Conservation (phyloP, 2,329 filamentous ascomycete species). For the Catunica adiposa region DNA sequence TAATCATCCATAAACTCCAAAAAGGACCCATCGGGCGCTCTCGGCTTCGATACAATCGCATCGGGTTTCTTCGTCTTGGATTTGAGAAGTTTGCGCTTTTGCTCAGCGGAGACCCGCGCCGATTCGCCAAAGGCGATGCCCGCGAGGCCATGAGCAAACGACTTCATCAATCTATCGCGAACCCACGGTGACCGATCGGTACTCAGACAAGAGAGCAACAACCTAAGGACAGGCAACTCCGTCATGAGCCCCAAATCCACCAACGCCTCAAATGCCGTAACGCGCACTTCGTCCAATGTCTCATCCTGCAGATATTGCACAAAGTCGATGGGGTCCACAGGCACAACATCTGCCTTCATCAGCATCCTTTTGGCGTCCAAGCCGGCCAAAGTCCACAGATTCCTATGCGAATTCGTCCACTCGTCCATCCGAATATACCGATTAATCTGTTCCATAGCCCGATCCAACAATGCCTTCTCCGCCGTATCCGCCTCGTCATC, state of each 20-base stretch:
- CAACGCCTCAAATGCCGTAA: constrained; percentile 48
- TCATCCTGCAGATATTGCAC: constrained; percentile 49
- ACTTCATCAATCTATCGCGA: constrained; percentile 41
- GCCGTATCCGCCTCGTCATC: constrained; percentile 27
- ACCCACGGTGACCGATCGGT: constrained; percentile 49
- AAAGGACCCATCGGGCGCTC: background rate
- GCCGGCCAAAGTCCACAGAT: constrained; percentile 46
- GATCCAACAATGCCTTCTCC: constrained; percentile 33
- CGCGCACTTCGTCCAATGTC: constrained; percentile 44
- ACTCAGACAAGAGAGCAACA: constrained; percentile 41
- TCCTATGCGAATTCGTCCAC: constrained; percentile 52
- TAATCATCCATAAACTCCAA: background rate
- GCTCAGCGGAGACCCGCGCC: background rate
- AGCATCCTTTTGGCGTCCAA: constrained; percentile 43
- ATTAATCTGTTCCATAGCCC: constrained; percentile 46
- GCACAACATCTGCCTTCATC: constrained; percentile 48
- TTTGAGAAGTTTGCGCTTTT: no score
- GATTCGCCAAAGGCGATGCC: constrained; percentile 46
- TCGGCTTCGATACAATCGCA: background rate
- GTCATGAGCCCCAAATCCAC: constrained; percentile 46
- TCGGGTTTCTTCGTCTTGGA: constrained; percentile 4
- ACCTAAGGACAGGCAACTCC: constrained; percentile 36
- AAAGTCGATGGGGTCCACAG: constrained; percentile 36
- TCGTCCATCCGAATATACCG: constrained; percentile 51
- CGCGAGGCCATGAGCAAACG: constrained; percentile 42